Evolutionary conservation across 2,329 filamentous ascomycete species (phyloP), one percentile per base, ranked within the genome.

Genomic region (Hypoxylon sp.): DNA sequence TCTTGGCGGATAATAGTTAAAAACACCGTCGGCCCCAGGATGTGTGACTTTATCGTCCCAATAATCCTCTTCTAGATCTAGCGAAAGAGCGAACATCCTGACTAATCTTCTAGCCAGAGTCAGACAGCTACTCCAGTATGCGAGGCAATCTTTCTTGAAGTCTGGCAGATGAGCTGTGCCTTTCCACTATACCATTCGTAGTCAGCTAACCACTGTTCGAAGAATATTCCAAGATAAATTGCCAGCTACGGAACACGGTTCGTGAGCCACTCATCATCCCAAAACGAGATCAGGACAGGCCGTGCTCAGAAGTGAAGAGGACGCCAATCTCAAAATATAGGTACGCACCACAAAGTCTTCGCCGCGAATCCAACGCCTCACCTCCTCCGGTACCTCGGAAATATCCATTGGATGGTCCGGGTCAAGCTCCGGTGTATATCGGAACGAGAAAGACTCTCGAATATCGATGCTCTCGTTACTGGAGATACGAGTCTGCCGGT

Each of bases 1-100:
- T n/a, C 74, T 74, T 2, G 79, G 74, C 0, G 78, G 79, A 67
- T 82, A 81, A 65, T 81, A 81, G 66, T 84, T 84, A 50, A 84
- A 74, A 2, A 79, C 81, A 17, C 81, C 73, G 4, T 80, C 77
- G 6, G 80, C 81, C 35, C 82, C 87, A 0, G 88, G 88, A 68
- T 86, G 83, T 0, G 81, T 83, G 17, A 84, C 83, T 58, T 87
- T 84, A 2, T 78, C 77, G 66, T 89, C 87, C 72, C 90, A 89
- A 60, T 85, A 85, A 35, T 82, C 73, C 71, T 90, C 87, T 0
- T 83, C 80, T 3, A 90, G 78, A 10, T 83, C 82, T 1, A 90
- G 80, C 3, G 83, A 84, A 2, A 90, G 79, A 0, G 88, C 87
- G 71, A 90, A 88, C 5, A 83, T 78, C 3, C 80, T 79, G 2